phyloP scores from a whole-genome alignment of 805 yeast genomes.

The Kazachstania kunashirensis region DNA sequence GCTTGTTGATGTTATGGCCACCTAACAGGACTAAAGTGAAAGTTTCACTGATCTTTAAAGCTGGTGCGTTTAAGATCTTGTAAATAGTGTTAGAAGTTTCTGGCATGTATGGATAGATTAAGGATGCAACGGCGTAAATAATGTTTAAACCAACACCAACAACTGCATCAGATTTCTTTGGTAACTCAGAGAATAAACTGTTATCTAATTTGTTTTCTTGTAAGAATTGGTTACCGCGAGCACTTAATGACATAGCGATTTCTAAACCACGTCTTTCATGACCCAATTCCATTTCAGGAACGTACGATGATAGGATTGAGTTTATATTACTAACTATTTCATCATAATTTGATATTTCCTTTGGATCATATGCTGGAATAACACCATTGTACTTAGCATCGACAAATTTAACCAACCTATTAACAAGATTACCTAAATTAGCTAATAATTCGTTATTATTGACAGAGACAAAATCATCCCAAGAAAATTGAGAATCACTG shows the following conservation, averaged over 20 bases:
- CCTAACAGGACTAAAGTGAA: conserved; percentile 56
- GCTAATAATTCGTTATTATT: conserved; percentile 90
- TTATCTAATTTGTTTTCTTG: conserved; percentile 94
- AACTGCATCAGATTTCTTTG: conserved; percentile 81
- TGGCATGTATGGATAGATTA: conserved; percentile 85
- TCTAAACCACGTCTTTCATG: conserved; percentile 84
- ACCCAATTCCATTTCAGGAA: conserved; percentile 62
- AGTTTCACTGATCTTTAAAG: conserved; percentile 62
- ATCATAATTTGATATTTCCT: conserved; percentile 39
- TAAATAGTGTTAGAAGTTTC: conserved; percentile 59
- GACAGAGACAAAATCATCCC: conserved; percentile 89
- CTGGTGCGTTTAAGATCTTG: conserved; percentile 74
- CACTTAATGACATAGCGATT: conserved; percentile 78
- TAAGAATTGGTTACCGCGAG: conserved; percentile 90
- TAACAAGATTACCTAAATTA: conserved; percentile 90
- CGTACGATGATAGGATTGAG: conserved; percentile 48
- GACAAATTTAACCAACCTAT: conserved; percentile 82
- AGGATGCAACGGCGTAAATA: conserved; percentile 69
- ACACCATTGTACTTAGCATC: conserved; percentile 86
- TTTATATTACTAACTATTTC: conserved; percentile 48
- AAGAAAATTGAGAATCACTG: conserved; percentile 90
- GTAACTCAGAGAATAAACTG: conserved; percentile 61
- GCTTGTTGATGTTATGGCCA: conserved; percentile 83
- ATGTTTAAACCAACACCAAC: conserved; percentile 84
- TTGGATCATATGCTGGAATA: conserved; percentile 53